These are phyloP conservation scores for Metarhizium brunneum DNA, from an alignment of 2,329 filamentous ascomycete species.

Conservation along the genomic window DNA sequence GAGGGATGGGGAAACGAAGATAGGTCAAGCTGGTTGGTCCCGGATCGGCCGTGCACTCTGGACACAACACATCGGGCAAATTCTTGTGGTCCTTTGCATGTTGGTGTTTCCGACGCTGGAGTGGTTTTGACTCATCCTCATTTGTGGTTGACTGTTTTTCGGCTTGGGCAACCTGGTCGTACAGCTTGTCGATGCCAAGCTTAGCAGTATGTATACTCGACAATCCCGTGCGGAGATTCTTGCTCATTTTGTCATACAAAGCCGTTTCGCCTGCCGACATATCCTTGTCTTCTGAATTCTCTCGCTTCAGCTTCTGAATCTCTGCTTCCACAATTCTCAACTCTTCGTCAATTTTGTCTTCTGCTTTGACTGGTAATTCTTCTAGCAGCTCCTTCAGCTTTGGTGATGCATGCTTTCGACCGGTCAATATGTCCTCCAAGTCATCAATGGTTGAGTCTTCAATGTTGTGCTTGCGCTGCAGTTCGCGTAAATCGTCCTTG, in stretches of 20 bases:
- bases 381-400: constrained; percentile 16
- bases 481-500: constrained; percentile 44
- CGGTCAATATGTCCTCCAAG: constrained; percentile 39
- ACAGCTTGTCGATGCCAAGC: constrained; percentile 48
- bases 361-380: constrained; percentile 15
- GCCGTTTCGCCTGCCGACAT: constrained; percentile 31
- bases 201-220: constrained; percentile 44
- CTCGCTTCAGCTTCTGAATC: background rate
- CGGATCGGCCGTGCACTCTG: constrained; percentile 10
- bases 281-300: constrained; percentile 12
- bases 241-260: constrained; percentile 40
- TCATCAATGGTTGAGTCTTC: constrained; percentile 54
- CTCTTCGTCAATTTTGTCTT: constrained; percentile 11
- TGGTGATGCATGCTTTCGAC: constrained; percentile 21
- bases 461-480: constrained; percentile 42
- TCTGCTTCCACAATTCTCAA: constrained; percentile 1
- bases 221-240: constrained; percentile 40
- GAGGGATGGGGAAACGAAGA: constrained; percentile 35
- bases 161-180: constrained; percentile 37
- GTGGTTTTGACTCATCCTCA: background rate
- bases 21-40: constrained; percentile 20
- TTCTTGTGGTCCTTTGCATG: background rate
- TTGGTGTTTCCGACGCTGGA: background rate
- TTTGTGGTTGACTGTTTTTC: constrained; percentile 17
- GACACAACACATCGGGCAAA: constrained; percentile 6